These are phyloP conservation scores for Apiotrichum brassicae DNA, from an alignment of 1,284 basidiomycete species.

Conservation along the genomic window DNA sequence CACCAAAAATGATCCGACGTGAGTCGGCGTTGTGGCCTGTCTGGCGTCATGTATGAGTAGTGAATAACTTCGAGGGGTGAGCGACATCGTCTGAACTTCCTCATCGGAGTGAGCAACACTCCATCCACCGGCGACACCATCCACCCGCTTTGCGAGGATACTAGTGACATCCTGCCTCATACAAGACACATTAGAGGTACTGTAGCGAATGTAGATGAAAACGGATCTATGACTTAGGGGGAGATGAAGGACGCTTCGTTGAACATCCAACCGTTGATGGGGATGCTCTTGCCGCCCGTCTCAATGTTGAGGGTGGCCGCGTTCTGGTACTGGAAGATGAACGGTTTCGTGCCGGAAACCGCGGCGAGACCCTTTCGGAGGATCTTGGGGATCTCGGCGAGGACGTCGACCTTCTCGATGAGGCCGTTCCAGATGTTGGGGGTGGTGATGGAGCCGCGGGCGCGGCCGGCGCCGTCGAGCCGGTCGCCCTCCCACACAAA, in stretches of 20 bases:
- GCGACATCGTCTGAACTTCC: too few relatives aligned
- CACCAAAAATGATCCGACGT: too few relatives aligned
- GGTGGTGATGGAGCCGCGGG: conserved; percentile 56
- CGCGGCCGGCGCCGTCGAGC: conserved; percentile 49
- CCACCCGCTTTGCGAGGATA: background rate
- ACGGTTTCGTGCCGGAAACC: conserved; percentile 51
- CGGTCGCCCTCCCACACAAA: conserved; percentile 74
- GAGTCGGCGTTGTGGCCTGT: too few relatives aligned
- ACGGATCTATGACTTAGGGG: background rate
- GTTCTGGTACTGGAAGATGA: conserved; percentile 71
- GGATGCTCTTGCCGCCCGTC: conserved; percentile 48
- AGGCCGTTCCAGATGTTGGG: conserved; percentile 58
- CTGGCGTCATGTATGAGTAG: background rate
- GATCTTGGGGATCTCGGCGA: conserved; percentile 91
- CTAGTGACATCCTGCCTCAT: background rate
- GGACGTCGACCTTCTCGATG: conserved; percentile 93
- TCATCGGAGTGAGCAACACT: too few relatives aligned
- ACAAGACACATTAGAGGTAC: background rate
- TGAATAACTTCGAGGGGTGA: too few relatives aligned
- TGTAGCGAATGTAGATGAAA: background rate
- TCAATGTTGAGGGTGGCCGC: conserved; percentile 62
- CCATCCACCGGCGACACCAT: too few relatives aligned
- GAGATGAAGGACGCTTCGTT: conserved; percentile 91
- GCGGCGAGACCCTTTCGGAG: conserved; percentile 50
- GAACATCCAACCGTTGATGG: conserved; percentile 67